These are phyloP conservation scores for Chlamydomonas sphaeroides DNA, from an alignment of 139 green algal species.

Conservation along the genomic window DNA sequence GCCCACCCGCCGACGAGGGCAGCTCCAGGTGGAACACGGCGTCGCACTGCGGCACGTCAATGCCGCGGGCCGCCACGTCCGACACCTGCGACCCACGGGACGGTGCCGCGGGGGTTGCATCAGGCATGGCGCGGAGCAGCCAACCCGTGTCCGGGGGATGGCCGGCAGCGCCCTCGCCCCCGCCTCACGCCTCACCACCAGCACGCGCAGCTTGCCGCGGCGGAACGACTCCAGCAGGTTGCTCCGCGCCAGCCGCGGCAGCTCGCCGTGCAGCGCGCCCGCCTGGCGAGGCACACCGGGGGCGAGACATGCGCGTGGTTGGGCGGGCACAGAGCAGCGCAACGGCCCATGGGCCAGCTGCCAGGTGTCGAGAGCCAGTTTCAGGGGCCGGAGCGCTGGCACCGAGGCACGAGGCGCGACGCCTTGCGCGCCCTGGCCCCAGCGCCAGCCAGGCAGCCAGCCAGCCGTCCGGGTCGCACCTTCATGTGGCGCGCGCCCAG, in stretches of 20 bases:
- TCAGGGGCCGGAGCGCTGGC: too few relatives aligned
- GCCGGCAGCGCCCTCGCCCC: too few relatives aligned
- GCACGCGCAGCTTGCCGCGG: conserved; percentile 72
- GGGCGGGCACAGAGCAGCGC: background rate
- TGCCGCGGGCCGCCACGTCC: conserved; percentile 91
- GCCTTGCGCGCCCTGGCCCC: too few relatives aligned
- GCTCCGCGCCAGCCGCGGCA: conserved; percentile 79
- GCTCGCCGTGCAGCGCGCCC: conserved; percentile 83
- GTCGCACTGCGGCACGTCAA: conserved; percentile 91
- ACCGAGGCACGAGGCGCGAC: too few relatives aligned
- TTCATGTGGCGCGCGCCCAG: conserved; percentile 82
- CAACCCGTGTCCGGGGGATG: too few relatives aligned
- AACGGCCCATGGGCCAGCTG: too few relatives aligned
- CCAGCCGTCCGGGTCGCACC: too few relatives aligned
- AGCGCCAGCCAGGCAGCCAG: too few relatives aligned
- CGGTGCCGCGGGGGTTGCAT: too few relatives aligned
- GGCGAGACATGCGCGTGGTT: background rate
- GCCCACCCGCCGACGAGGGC: conserved; percentile 78
- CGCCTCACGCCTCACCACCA: conserved; percentile 69
- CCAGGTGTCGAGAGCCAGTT: too few relatives aligned
- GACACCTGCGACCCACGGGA: conserved; percentile 39
- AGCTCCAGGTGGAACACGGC: conserved; percentile 94
- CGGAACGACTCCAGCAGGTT: conserved; percentile 79
- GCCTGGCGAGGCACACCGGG: background rate
- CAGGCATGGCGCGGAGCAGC: too few relatives aligned